phyloP scores from a whole-genome alignment of 1,139 yeast species.

The Scheffersomyces lignicola region DNA sequence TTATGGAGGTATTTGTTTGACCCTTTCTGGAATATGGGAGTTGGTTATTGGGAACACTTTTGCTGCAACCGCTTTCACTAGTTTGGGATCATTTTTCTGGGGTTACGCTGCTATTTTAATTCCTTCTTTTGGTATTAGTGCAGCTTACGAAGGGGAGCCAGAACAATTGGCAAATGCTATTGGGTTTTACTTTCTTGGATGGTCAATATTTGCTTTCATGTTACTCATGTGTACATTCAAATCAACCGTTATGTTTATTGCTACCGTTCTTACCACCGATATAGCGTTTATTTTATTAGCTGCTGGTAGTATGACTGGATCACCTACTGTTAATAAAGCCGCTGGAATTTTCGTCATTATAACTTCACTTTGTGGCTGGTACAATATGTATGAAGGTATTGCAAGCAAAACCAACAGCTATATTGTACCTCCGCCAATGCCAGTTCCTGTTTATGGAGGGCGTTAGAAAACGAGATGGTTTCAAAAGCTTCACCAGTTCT shows the following conservation, averaged over 20 bases:
- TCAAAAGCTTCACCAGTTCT: neutral
- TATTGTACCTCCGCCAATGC: constrained; percentile 29
- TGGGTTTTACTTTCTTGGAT: constrained; percentile 34
- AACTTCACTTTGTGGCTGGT: constrained; percentile 58
- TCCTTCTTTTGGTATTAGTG: constrained; percentile 31
- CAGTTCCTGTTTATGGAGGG: constrained; percentile 20
- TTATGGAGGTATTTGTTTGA: constrained; percentile 42
- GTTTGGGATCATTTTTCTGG: constrained; percentile 40
- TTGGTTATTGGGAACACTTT: constrained; percentile 33
- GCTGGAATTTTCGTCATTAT: constrained; percentile 65
- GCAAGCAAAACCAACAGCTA: constrained; percentile 22
- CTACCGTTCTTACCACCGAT: constrained; percentile 40
- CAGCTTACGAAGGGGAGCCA: constrained; percentile 25
- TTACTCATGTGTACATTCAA: constrained; percentile 31
- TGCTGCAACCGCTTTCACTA: constrained; percentile 36
- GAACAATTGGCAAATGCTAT: constrained; percentile 30
- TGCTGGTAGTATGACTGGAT: constrained; percentile 49
- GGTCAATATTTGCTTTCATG: constrained; percentile 38
- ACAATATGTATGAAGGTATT: constrained; percentile 31
- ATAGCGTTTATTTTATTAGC: constrained; percentile 44
- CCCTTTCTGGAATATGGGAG: constrained; percentile 49
- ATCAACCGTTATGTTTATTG: constrained; percentile 42
- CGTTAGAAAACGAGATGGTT: neutral
- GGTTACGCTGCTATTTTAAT: constrained; percentile 36
- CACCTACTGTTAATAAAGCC: constrained; percentile 46